Percentiles rank a stretch among this genome's conserved stretches.
Conservation (phyloP, 1,284 basidiomycete species). For the Ganoderma lucidum region DNA sequence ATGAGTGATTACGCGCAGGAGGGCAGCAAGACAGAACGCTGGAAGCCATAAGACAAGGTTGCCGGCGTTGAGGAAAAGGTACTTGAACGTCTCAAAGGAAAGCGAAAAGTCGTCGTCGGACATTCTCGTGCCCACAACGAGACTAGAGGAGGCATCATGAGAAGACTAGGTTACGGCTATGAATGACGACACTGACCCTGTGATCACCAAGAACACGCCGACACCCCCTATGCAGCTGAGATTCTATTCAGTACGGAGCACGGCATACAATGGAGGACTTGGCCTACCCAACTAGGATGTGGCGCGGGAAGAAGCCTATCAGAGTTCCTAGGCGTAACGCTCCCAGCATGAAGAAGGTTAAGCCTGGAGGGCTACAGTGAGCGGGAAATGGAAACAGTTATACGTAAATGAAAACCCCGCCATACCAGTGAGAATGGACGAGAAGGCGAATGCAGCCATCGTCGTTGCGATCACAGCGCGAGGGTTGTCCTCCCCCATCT, state of each 20-base stretch:
- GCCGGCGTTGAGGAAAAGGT: constrained; percentile 66
- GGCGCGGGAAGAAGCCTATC: constrained; percentile 96
- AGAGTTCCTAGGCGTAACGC: constrained; percentile 84
- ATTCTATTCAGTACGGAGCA: not conserved
- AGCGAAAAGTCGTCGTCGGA: constrained; percentile 84
- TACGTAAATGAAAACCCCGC: constrained; percentile 8
- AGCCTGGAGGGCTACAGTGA: constrained; percentile 49
- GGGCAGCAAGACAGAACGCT: constrained; percentile 80
- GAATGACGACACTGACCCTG: constrained; percentile 62
- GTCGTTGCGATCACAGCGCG: constrained; percentile 89
- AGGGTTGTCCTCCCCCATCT: constrained; percentile 78
- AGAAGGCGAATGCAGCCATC: constrained; percentile 89
- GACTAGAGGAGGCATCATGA: constrained; percentile 48
- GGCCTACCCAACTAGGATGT: constrained; percentile 88
- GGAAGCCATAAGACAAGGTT: constrained; percentile 79
- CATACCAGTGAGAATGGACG: constrained; percentile 89
- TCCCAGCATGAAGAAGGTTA: constrained; percentile 91
- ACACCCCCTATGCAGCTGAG: constrained; percentile 93
- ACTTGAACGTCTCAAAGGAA: constrained; percentile 68
- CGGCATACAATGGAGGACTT: not conserved
- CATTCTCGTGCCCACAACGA: constrained; percentile 87
- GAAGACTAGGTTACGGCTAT: no score
- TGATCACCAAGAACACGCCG: constrained; percentile 90
- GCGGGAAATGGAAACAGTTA: not conserved
- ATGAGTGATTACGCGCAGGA: constrained; percentile 85